Evolutionary conservation across 176 grass and related monocot species (phyloP).

Genomic region (Carex pumila): DNA sequence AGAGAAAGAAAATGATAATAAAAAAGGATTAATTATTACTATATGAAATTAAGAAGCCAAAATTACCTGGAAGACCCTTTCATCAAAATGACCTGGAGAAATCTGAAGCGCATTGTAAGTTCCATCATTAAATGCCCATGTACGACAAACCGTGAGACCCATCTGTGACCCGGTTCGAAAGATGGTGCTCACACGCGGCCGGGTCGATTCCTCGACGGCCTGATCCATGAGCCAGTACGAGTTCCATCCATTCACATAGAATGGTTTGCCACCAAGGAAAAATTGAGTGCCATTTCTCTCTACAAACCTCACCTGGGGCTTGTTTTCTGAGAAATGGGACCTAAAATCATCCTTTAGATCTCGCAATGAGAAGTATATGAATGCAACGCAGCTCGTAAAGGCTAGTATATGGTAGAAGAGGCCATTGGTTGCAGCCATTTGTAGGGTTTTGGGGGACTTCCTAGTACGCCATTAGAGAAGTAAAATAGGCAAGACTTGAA

Average conservation of each 20-base stretch:
- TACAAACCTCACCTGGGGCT: slow-evolving; percentile 46
- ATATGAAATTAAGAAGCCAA: neutral
- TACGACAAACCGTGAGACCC: slow-evolving; percentile 96
- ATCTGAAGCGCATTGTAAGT: slow-evolving; percentile 84
- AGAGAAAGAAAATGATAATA: neutral
- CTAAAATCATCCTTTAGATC: slow-evolving; percentile 34
- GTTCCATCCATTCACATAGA: slow-evolving; percentile 98
- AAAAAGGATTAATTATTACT: neutral
- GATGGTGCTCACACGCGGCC: slow-evolving; percentile 48
- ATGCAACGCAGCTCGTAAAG: slow-evolving; percentile 43
- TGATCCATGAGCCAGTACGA: slow-evolving; percentile 99
- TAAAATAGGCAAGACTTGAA: neutral
- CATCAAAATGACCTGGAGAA: slow-evolving; percentile 66
- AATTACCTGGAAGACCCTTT: slow-evolving; percentile 66
- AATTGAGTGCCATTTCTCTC: slow-evolving; percentile 60
- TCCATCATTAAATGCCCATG: slow-evolving; percentile 97
- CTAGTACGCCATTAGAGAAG: slow-evolving; percentile 23
- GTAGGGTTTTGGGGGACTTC: neutral
- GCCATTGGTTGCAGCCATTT: slow-evolving; percentile 51
- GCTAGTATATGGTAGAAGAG: slow-evolving; percentile 70
- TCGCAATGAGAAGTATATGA: slow-evolving; percentile 70
- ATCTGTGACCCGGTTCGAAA: slow-evolving; percentile 42
- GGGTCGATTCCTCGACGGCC: slow-evolving; percentile 52
- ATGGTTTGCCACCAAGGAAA: slow-evolving; percentile 40
- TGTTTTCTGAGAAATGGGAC: slow-evolving; percentile 9